phyloP scores from a whole-genome alignment of 2,329 filamentous ascomycete genomes.

The Thielaviopsis populi region DNA sequence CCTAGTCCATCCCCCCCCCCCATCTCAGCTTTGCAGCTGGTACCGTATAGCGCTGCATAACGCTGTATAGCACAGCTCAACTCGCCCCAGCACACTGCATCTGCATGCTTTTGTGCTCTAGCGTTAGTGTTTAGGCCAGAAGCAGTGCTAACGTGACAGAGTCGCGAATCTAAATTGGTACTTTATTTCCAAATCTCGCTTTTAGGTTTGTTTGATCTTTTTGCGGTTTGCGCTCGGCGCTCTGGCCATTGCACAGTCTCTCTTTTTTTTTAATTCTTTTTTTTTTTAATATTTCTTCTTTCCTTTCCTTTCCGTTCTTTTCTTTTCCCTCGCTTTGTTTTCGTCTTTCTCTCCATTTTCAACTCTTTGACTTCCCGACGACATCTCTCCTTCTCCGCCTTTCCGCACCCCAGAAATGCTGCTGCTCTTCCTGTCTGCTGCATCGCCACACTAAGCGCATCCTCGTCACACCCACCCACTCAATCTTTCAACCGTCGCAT shows the following conservation, averaged over 20 bases:
- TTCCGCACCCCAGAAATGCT: background rate
- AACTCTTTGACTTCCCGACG: background rate
- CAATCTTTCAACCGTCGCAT: background rate
- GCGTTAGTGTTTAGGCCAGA: background rate
- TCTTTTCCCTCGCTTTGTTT: background rate
- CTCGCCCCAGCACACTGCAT: background rate
- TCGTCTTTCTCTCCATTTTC: background rate
- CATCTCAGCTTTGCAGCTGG: no score
- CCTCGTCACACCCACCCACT: background rate
- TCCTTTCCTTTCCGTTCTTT: background rate
- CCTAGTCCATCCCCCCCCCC: no score
- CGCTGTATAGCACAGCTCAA: no score
- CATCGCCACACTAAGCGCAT: slow-evolving; percentile 1
- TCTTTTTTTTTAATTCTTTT: background rate
- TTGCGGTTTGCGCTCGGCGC: background rate
- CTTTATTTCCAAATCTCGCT: slow-evolving; percentile 1
- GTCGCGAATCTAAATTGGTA: background rate
- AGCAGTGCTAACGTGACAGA: background rate
- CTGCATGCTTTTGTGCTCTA: background rate
- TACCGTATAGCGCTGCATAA: no score
- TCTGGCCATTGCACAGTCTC: background rate
- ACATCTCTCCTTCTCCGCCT: background rate
- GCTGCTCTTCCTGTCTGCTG: background rate
- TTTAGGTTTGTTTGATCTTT: background rate
- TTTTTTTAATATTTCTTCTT: background rate